These are phyloP conservation scores for Coniferiporia sulphurascens DNA, from an alignment of 1,284 basidiomycete genomes.

Conservation along the genomic window DNA sequence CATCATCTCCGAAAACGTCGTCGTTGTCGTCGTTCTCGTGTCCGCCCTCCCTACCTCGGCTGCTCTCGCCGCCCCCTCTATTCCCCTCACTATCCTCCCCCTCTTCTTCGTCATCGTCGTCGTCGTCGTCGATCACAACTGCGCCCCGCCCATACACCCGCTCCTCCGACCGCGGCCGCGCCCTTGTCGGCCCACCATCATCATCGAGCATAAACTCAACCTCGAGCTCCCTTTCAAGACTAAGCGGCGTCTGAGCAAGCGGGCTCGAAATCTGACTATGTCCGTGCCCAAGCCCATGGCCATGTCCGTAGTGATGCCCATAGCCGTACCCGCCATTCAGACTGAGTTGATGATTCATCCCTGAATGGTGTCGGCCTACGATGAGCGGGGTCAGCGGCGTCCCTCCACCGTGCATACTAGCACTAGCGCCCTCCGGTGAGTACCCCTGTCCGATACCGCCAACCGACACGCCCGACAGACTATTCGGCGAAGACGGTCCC, in stretches of 20 bases:
- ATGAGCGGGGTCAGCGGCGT: not conserved
- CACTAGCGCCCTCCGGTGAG: not conserved
- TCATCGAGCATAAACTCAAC: not conserved
- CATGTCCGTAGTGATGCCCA: not conserved
- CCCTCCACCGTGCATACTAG: too few relatives aligned
- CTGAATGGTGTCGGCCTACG: not conserved
- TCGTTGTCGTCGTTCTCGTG: not conserved
- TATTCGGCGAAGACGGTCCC: constrained; percentile 14
- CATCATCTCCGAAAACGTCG: not conserved
- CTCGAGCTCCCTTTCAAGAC: not conserved
- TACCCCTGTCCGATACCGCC: not conserved
- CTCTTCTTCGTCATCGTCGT: constrained; percentile 1
- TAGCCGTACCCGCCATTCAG: not conserved
- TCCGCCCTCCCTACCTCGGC: too few relatives aligned
- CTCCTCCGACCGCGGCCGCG: constrained; percentile 1
- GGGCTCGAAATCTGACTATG: constrained; percentile 14
- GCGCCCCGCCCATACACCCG: constrained; percentile 12
- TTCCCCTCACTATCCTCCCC: not conserved
- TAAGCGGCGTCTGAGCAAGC: constrained; percentile 16
- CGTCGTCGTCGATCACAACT: constrained; percentile 5
- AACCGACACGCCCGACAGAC: constrained; percentile 14
- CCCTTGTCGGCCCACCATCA: not conserved
- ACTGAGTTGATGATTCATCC: not conserved
- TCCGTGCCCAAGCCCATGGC: not conserved
- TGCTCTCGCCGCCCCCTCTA: too few relatives aligned